These are phyloP conservation scores for Fraxinus americana DNA, from an alignment of 257 asterid genomes.

Conservation along the genomic window DNA sequence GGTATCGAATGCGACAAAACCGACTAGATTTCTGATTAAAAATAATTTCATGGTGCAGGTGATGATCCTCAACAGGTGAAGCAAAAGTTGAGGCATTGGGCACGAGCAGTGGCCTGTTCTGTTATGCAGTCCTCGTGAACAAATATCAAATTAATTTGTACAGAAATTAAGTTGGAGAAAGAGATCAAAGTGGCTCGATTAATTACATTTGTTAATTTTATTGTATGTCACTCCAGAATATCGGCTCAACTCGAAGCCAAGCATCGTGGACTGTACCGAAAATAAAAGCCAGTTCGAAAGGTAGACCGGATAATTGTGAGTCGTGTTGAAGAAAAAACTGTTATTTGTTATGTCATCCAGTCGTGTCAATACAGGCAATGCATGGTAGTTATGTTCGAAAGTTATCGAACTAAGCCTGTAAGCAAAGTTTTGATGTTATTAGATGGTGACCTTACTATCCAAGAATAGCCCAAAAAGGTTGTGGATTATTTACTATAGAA, in stretches of 20 bases:
- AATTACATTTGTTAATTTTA: no score
- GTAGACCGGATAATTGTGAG: neutral
- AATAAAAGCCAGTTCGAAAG: neutral
- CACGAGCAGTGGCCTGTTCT: conserved; percentile 76
- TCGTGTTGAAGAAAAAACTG: neutral
- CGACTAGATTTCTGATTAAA: neutral
- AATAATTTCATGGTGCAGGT: conserved; percentile 33
- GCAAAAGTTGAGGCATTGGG: conserved; percentile 77
- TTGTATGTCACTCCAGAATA: neutral
- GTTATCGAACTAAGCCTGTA: neutral
- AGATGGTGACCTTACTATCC: neutral
- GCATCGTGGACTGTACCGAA: neutral
- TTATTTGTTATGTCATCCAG: neutral
- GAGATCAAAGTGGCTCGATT: neutral
- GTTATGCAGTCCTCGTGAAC: conserved; percentile 32
- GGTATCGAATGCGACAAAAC: neutral
- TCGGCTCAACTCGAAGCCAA: neutral
- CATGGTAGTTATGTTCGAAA: neutral
- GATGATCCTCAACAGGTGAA: conserved; percentile 66
- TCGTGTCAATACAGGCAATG: neutral
- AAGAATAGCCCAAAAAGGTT: neutral
- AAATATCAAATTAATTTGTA: neutral
- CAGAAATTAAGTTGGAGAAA: neutral
- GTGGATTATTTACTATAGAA: neutral
- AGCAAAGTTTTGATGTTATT: neutral